Conservation (phyloP, 2,329 filamentous ascomycete species). For the Talaromyces sp. region DNA sequence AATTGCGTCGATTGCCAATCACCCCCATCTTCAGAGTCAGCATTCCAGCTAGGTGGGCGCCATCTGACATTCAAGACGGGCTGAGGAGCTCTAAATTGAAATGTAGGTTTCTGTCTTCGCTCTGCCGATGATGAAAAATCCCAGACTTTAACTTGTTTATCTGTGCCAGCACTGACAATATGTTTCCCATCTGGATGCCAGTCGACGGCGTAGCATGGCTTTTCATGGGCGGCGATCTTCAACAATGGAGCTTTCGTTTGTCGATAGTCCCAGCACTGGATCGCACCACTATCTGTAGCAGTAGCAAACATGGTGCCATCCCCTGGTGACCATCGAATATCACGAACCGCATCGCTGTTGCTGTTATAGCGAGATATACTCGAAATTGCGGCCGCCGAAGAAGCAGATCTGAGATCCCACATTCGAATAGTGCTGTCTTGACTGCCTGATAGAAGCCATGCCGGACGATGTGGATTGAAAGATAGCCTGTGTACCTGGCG, state of each 20-base stretch:
- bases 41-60: conserved; percentile 54
- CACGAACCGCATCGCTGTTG: conserved; percentile 56
- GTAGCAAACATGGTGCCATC: conserved; percentile 59
- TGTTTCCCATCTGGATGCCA: conserved; percentile 64
- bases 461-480: conserved; percentile 57
- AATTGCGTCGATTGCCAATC: conserved; percentile 57
- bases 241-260: conserved; percentile 52
- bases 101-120: conserved; percentile 53
- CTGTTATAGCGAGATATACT: conserved; percentile 52
- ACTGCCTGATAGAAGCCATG: conserved; percentile 57
- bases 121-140: conserved; percentile 53
- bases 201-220: conserved; percentile 56
- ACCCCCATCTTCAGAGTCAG: conserved; percentile 45
- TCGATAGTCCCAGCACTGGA: conserved; percentile 60
- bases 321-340: conserved; percentile 60
- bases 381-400: conserved; percentile 45
- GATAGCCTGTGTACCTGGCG: conserved; percentile 61
- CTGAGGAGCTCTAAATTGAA: conserved; percentile 55
- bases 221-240: conserved; percentile 57
- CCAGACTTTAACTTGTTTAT: conserved; percentile 59
- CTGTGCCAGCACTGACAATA: conserved; percentile 56
- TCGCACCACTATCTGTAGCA: conserved; percentile 57
- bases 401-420: conserved; percentile 57
- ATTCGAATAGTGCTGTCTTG: conserved; percentile 59
- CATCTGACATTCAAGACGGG: conserved; percentile 58